These are phyloP conservation scores for Arachnomyces sp. DNA, from an alignment of 2,329 filamentous ascomycete genomes.

Conservation along the genomic window DNA sequence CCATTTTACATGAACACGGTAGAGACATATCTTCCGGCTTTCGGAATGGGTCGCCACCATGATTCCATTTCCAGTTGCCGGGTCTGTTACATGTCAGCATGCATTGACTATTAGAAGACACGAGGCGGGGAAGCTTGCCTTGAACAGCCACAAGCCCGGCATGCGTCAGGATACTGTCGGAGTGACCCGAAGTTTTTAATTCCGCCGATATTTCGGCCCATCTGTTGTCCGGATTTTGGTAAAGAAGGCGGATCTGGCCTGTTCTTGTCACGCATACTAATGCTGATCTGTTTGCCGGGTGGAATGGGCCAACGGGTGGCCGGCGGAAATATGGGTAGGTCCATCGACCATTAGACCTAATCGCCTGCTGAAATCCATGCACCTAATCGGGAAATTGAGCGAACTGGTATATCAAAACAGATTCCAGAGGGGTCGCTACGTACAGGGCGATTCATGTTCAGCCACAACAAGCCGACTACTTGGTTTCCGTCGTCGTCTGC, in stretches of 20 bases:
- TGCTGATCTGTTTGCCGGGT: constrained; percentile 60
- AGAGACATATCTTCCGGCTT: constrained; percentile 64
- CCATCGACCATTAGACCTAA: constrained; percentile 58
- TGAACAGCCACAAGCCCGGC: constrained; percentile 68
- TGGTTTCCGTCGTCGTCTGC: constrained; percentile 65
- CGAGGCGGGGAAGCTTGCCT: constrained; percentile 32
- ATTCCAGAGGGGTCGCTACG: constrained; percentile 7
- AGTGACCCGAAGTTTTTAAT: constrained; percentile 63
- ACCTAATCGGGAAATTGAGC: constrained; percentile 21
- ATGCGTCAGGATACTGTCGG: constrained; percentile 72
- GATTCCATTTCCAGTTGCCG: constrained; percentile 21
- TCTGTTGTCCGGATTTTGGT: constrained; percentile 63
- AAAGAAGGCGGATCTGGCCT: constrained; percentile 68
- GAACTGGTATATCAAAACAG: not conserved
- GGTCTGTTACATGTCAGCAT: not conserved
- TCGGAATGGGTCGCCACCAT: constrained; percentile 39
- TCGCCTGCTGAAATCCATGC: constrained; percentile 49
- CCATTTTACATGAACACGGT: constrained; percentile 70
- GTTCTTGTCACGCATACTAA: constrained; percentile 69
- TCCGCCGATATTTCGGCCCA: constrained; percentile 68
- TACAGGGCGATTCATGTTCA: constrained; percentile 52
- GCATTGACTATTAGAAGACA: constrained; percentile 8
- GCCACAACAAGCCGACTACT: constrained; percentile 80
- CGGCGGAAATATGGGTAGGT: constrained; percentile 61
- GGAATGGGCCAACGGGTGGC: constrained; percentile 62